A percentile compares a stretch with the other conserved stretches of the same genome.
Conservation (phyloP, 2,329 filamentous ascomycete species). For the Endothia cerciana region DNA sequence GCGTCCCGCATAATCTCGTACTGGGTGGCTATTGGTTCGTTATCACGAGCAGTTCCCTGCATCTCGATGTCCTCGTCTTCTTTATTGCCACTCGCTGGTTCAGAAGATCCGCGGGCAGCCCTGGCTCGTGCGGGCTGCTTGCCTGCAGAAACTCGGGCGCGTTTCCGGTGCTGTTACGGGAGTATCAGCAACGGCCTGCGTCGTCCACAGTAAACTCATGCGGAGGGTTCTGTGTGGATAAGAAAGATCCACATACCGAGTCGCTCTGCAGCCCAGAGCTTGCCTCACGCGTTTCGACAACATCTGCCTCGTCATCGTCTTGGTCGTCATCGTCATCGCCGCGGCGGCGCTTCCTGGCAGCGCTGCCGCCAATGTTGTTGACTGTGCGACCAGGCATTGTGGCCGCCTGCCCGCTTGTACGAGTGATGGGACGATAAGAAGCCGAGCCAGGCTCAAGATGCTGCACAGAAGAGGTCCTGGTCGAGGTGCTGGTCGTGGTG, state of each 20-base stretch:
- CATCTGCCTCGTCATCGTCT: conserved; percentile 41
- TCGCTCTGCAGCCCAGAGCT: conserved; percentile 46
- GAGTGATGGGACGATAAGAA: not conserved
- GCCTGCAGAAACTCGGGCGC: conserved; percentile 41
- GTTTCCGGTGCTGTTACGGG: conserved; percentile 42
- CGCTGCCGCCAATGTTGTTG: conserved; percentile 31
- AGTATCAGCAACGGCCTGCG: conserved; percentile 27
- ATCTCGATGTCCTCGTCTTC: conserved; percentile 37
- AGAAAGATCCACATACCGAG: conserved; percentile 40
- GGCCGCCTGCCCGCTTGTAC: not conserved
- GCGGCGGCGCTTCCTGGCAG: conserved; percentile 48
- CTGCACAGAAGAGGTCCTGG: not conserved
- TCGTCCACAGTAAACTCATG: not conserved
- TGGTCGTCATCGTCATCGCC: conserved; percentile 37
- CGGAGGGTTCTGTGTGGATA: not conserved
- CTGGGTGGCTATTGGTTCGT: conserved; percentile 55
- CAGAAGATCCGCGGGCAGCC: conserved; percentile 29
- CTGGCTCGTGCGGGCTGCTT: conserved; percentile 40
- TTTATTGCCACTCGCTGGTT: conserved; percentile 33
- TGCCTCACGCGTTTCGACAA: conserved; percentile 43
- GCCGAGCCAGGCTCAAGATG: not conserved
- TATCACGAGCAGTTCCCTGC: conserved; percentile 32
- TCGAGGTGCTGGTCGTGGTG: not conserved
- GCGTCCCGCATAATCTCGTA: conserved; percentile 65
- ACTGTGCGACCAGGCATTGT: conserved; percentile 38